phyloP scores from a whole-genome alignment of 306 rosid species.

The Ammopiptanthus mongolicus region DNA sequence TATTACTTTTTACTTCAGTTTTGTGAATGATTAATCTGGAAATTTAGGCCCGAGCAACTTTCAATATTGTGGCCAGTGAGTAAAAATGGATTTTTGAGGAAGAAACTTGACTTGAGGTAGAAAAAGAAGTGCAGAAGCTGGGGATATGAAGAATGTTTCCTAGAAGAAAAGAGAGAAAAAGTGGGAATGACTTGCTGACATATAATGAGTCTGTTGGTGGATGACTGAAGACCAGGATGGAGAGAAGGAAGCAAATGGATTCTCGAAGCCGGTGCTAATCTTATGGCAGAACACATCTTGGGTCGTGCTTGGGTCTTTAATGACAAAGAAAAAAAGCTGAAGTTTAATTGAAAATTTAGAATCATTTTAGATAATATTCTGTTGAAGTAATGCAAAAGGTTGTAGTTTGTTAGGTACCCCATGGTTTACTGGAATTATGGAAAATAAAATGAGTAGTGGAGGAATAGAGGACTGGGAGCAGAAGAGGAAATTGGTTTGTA shows the following conservation, averaged over 20 bases:
- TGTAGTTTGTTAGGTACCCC: not conserved
- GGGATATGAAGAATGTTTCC: not conserved
- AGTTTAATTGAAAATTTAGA: not conserved
- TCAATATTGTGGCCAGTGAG: not conserved
- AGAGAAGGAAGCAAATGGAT: not conserved
- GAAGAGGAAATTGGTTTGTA: not conserved
- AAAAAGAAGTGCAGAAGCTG: not conserved
- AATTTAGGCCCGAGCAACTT: not conserved
- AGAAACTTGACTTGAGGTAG: conserved; percentile 7
- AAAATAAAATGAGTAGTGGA: not conserved
- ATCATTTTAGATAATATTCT: not conserved
- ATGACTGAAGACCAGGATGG: not conserved
- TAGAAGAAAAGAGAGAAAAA: not conserved
- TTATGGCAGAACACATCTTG: not conserved
- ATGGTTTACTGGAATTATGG: too few relatives aligned
- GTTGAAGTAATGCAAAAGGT: not conserved
- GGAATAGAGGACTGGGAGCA: not conserved
- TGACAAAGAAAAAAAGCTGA: too few relatives aligned
- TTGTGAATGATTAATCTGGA: not conserved
- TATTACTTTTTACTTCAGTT: not conserved
- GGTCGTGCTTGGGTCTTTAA: too few relatives aligned
- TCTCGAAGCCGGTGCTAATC: not conserved
- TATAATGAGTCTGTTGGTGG: not conserved
- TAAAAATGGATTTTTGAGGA: not conserved
- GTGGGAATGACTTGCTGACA: not conserved